phyloP scores from a whole-genome alignment of 352 stramenopile species.

The Phytopythium cucurbitacearum region DNA sequence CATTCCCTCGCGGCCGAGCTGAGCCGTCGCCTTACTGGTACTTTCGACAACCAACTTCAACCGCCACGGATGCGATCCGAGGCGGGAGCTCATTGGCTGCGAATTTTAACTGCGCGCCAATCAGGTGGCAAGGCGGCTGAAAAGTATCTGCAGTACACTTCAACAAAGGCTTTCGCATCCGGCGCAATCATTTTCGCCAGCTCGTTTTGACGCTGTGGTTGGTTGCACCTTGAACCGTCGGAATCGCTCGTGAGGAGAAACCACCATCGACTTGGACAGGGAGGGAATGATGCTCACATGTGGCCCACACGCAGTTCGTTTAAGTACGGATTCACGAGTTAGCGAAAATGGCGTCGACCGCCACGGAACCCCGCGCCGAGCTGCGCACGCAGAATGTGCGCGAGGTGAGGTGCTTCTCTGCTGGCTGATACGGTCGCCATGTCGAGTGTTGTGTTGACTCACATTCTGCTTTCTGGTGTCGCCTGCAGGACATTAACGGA shows the following conservation, averaged over 20 bases:
- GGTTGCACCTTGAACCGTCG: no score
- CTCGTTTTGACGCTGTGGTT: no score
- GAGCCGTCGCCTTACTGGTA: no score
- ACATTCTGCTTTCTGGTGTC: neutral
- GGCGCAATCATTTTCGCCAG: no score
- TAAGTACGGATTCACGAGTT: slow-evolving; percentile 46
- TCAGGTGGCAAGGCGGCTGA: neutral
- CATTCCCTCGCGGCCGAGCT: no score
- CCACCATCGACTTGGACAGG: no score
- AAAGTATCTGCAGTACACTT: neutral
- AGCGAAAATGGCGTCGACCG: slow-evolving; percentile 29
- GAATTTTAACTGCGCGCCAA: slow-evolving; percentile 8
- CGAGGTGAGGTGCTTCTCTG: slow-evolving; percentile 20
- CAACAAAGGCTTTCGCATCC: no score
- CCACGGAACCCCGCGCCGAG: slow-evolving; percentile 5
- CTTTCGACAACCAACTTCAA: slow-evolving; percentile 9
- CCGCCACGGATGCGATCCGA: neutral
- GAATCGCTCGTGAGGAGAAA: no score
- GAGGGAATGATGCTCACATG: no score
- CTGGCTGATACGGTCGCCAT: neutral
- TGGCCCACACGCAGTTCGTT: no score
- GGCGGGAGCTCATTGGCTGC: slow-evolving; percentile 6
- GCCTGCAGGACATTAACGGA: slow-evolving; percentile 64
- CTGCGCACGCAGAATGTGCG: slow-evolving; percentile 39
- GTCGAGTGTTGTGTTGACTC: neutral